Percentiles rank a stretch among this genome's conserved stretches.
Evolutionary conservation across 106 monocot genomes (phyloP).

Genomic region (Vanilla planifolia): DNA sequence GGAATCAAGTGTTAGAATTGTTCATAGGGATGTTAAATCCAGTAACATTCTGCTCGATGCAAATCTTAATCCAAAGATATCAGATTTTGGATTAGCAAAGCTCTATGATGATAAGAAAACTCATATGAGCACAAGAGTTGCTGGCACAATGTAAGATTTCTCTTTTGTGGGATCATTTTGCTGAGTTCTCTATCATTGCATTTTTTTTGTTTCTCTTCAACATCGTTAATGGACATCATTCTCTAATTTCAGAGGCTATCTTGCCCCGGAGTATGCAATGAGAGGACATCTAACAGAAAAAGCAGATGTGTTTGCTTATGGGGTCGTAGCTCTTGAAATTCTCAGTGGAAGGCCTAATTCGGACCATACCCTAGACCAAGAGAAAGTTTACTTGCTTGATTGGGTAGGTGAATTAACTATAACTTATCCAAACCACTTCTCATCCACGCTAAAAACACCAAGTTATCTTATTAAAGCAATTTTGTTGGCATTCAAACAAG

Average conservation of each 20-base stretch:
- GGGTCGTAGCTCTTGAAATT: constrained; percentile 67
- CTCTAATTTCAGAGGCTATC: constrained; percentile 53
- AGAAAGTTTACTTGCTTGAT: constrained; percentile 79
- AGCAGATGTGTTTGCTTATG: constrained; percentile 83
- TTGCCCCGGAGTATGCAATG: constrained; percentile 91
- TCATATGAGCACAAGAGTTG: constrained; percentile 89
- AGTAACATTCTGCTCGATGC: constrained; percentile 72
- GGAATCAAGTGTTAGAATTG: constrained; percentile 62
- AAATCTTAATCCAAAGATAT: constrained; percentile 67
- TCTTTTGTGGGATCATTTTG: not conserved
- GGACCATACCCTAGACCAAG: constrained; percentile 29
- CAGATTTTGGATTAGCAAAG: constrained; percentile 83
- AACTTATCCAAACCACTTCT: no score
- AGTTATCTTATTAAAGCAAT: no score
- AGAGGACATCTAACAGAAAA: constrained; percentile 93
- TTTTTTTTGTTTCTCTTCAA: not conserved
- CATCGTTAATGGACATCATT: not conserved
- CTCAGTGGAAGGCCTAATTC: constrained; percentile 62
- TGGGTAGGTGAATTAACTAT: no score
- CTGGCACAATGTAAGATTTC: constrained; percentile 75
- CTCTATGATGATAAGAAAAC: constrained; percentile 68
- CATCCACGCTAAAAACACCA: no score
- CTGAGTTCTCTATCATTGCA: not conserved
- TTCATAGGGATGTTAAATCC: constrained; percentile 81
- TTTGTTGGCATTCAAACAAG: no score